Conservation (phyloP, 1,139 yeast genomes). For the Scheffersomyces quercinus region DNA sequence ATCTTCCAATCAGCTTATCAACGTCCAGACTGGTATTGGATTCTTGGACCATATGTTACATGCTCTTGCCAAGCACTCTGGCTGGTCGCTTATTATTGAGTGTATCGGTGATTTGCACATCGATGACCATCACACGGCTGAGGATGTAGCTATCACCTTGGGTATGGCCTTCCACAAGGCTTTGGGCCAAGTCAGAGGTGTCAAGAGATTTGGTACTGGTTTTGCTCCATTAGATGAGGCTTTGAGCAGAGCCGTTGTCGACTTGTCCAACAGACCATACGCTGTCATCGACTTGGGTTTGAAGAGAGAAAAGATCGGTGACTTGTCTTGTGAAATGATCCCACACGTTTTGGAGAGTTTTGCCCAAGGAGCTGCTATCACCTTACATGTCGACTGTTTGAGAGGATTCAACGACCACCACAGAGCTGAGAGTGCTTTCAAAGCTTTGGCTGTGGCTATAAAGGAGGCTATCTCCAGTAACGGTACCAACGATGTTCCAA, state of each 20-base stretch:
- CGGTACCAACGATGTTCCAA: conserved; percentile 89
- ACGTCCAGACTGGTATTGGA: conserved; percentile 89
- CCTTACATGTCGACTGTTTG: conserved; percentile 90
- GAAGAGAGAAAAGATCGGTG: conserved; percentile 91
- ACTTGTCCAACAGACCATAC: conserved; percentile 87
- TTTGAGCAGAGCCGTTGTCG: conserved; percentile 89
- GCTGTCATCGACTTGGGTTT: conserved; percentile 89
- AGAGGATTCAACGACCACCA: conserved; percentile 96
- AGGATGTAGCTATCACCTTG: conserved; percentile 90
- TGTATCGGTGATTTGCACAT: conserved; percentile 94
- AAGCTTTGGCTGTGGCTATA: conserved; percentile 90
- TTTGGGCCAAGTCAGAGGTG: conserved; percentile 85
- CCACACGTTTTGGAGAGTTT: conserved; percentile 94
- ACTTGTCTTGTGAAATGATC: conserved; percentile 90
- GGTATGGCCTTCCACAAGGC: conserved; percentile 91
- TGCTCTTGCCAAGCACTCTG: conserved; percentile 94
- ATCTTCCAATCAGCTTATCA: conserved; percentile 67
- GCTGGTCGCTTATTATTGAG: conserved; percentile 89
- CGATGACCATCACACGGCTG: conserved; percentile 96
- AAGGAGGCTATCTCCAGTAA: conserved; percentile 81
- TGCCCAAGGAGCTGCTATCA: conserved; percentile 87
- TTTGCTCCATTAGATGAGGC: conserved; percentile 98
- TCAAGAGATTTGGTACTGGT: conserved; percentile 90
- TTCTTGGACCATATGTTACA: conserved; percentile 97
- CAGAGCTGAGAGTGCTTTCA: conserved; percentile 93